A percentile compares a stretch with the other conserved stretches of the same genome.
Conservation (phyloP, 352 stramenopile genomes). For the Blastocystis sp. region DNA sequence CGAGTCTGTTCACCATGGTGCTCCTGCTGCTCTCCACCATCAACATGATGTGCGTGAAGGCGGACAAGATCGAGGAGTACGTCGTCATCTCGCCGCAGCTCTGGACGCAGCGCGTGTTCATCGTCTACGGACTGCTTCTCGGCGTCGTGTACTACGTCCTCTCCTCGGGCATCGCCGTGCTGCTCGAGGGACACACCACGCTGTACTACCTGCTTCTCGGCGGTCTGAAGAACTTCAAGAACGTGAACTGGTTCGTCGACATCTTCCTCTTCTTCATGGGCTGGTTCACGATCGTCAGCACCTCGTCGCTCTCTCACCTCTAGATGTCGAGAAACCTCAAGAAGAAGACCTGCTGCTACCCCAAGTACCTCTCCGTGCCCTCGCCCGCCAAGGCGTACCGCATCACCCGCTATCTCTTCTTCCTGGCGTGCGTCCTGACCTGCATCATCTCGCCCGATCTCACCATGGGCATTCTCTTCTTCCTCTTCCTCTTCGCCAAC, state of each 20-base stretch:
- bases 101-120: slow-evolving; percentile 56
- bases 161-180: slow-evolving; percentile 8
- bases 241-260: slow-evolving; percentile 64
- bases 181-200: not conserved
- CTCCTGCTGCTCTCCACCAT: slow-evolving; percentile 28
- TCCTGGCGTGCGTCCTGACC: slow-evolving; percentile 56
- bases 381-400: slow-evolving; percentile 18
- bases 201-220: slow-evolving; percentile 58
- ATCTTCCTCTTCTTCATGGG: slow-evolving; percentile 69
- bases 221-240: slow-evolving; percentile 44
- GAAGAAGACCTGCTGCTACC: slow-evolving; percentile 62
- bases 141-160: slow-evolving; percentile 25
- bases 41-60: slow-evolving; percentile 57
- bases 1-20: slow-evolving; percentile 30
- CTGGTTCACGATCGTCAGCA: slow-evolving; percentile 23
- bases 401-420: not conserved
- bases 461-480: slow-evolving; percentile 59
- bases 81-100: slow-evolving; percentile 39
- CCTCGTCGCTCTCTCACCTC: not conserved
- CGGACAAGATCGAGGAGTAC: slow-evolving; percentile 24
- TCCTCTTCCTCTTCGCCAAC: slow-evolving; percentile 70
- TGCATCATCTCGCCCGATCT: slow-evolving; percentile 65
- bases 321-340: slow-evolving; percentile 49
- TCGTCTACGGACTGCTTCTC: slow-evolving; percentile 53
- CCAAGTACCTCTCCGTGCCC: slow-evolving; percentile 15